Evolutionary conservation across 495 filamentous ascomycete genomes (phyloP).

Genomic region (Aspergillus homomorphus): DNA sequence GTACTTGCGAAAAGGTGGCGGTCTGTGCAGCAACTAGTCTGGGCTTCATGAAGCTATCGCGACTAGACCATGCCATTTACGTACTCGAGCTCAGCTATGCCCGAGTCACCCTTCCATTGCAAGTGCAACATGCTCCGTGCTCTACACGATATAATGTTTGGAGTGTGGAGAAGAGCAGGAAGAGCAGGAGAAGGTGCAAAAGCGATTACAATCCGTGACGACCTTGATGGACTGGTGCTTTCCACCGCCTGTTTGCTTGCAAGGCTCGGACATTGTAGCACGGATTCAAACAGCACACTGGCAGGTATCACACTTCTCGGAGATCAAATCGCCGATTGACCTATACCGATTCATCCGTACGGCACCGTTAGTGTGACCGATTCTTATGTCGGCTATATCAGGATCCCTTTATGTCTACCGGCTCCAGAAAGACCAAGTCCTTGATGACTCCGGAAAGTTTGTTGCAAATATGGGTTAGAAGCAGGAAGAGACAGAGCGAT

Average conservation of each 20-base stretch:
- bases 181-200: too few relatives aligned
- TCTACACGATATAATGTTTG: neutral
- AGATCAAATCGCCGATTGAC: neutral
- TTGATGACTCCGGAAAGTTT: too few relatives aligned
- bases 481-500: too few relatives aligned
- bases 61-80: neutral
- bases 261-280: neutral
- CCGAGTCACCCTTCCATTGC: too few relatives aligned
- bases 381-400: neutral
- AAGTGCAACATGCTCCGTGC: neutral
- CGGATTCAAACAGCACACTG: neutral
- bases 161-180: too few relatives aligned
- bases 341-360: neutral
- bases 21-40: neutral
- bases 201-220: neutral
- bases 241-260: neutral
- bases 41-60: neutral
- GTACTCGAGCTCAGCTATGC: neutral
- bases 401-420: neutral
- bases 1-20: neutral
- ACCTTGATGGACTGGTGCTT: neutral
- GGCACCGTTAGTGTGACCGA: neutral
- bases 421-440: too few relatives aligned
- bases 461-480: too few relatives aligned
- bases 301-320: neutral